Evolutionary conservation across 805 yeast genomes (phyloP), one percentile per base, ranked within the genome.

Genomic region (Cyberlindnera galapagoensis): DNA sequence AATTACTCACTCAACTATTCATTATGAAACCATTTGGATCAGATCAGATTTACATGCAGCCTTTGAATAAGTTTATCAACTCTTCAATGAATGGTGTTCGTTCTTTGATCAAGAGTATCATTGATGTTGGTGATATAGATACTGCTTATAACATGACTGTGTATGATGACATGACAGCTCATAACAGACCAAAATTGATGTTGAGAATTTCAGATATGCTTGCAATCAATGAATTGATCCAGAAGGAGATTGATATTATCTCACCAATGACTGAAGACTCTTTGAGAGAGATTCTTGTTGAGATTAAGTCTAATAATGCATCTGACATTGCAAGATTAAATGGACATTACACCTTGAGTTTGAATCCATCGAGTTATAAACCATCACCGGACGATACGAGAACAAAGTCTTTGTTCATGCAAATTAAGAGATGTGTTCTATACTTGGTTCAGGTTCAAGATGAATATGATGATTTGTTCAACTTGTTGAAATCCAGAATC

Each of bases 381-480:
- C 43, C 63, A 49, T 43, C 59, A 8, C 64, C 65, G 11, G 61
- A 63, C 5, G 84, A 80, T 32, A 69, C 76, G 2, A 78, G 76
- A 47, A 57, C 69, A 23, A 71, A 70, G 32, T 62, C 80, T 6
- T 57, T 84, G 19, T 62, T 80, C 47, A 69, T 85, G 33, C 87
- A 85, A 49, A 86, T 82, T 1, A 90, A 90, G 54, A 65, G 95
- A 40, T 80, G 87, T 44, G 60, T 88, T n/a, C 59, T 81, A 11
- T 86, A 86, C 50, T 75, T 90, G 48, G 74, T 88, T 40, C 76
- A 87, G 43, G 83, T 92, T 6, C 97, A 92, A 61, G 67, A 62
- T 28, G 71, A 73, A 10, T 77, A 77, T 17, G 63, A 70, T 2
- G 78, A 76, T 41, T 65, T 90, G 28, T 69, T 80, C 34, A 90